Conservation (phyloP, 257 asterid genomes). For the Ocimum tenuiflorum region DNA sequence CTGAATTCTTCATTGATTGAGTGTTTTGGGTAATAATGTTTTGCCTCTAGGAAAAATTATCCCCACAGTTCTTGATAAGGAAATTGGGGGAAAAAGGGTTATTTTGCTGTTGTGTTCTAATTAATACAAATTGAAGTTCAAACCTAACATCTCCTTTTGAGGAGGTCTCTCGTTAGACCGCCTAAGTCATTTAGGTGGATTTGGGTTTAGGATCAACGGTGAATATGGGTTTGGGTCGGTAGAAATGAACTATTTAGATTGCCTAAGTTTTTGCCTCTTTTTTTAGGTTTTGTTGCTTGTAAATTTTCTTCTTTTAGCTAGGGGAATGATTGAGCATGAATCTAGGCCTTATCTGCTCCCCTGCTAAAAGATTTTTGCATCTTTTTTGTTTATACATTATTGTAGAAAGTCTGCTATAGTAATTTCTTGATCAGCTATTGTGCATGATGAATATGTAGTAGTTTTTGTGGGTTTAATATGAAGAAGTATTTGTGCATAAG, state of each 20-base stretch:
- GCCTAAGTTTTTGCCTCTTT: too few relatives aligned
- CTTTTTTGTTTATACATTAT: not conserved
- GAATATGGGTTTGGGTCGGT: too few relatives aligned
- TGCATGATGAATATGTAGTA: too few relatives aligned
- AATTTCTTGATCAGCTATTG: not conserved
- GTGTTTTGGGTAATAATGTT: not conserved
- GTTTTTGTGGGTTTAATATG: too few relatives aligned
- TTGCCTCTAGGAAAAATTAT: not conserved
- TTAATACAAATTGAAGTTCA: not conserved
- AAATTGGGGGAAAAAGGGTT: not conserved
- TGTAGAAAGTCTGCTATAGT: not conserved
- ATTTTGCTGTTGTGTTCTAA: not conserved
- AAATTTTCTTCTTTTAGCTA: not conserved
- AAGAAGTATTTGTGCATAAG: too few relatives aligned
- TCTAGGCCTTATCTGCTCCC: not conserved
- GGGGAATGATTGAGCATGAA: not conserved
- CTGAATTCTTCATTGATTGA: not conserved
- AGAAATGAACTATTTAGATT: too few relatives aligned
- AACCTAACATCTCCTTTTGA: too few relatives aligned
- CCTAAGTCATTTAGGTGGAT: too few relatives aligned
- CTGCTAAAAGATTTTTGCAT: not conserved
- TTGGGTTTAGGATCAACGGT: too few relatives aligned
- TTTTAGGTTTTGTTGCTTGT: not conserved
- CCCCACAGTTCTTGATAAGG: not conserved
- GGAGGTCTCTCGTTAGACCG: too few relatives aligned